Evolutionary conservation across 306 rosid genomes (phyloP), one percentile per base, ranked within the genome.

Genomic region (Malus domestica): DNA sequence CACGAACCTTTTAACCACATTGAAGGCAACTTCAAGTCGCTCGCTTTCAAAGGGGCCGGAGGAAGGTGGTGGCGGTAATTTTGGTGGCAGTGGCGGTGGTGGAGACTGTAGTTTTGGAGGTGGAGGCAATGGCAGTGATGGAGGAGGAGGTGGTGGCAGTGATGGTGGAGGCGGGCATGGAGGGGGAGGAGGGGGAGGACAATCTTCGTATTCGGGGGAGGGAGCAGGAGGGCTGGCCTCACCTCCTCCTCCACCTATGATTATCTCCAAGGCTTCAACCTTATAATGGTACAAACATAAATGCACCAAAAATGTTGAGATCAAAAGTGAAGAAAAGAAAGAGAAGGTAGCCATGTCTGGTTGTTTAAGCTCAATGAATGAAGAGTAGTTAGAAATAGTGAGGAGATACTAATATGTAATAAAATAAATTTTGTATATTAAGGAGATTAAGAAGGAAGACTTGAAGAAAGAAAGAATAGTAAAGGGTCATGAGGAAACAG

Each of bases 171-270:
- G 73, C 0, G 75, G 75, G 30, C 67, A 30, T 6, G 52, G 68
- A 4, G 85, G 74, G 1, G 80, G 80, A 10, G 84, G 84, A 2
- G 84, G 78, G 3, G 84, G 76, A 45, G 80, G 68, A 32, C 68
- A 64, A 7, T 64, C 15, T 32, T 22, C 60, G 4, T 35, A 3
- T 14, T 65, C 23, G 33, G 91, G 89, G 8, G 82, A 29, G 5
- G 91, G 87, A 16, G 86, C 3, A 27, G 87, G 89, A 59, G 32
- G 33, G 58, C 38, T 30, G 0, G 66, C 8, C 79, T 18, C 5
- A 14, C 73, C 5, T 13, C 18, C 77, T 38, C 69, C 77, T 38
- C 69, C 78, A 9, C 78, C 70, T 23, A 63, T 61, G 29, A 62
- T 61, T 42, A 74, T 63, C 45, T 74, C 70, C 20, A 45, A 30